Percentiles rank a stretch among this genome's conserved stretches.
Conservation (phyloP, 108 stramenopile species). For the Aurantiochytrium sp. region DNA sequence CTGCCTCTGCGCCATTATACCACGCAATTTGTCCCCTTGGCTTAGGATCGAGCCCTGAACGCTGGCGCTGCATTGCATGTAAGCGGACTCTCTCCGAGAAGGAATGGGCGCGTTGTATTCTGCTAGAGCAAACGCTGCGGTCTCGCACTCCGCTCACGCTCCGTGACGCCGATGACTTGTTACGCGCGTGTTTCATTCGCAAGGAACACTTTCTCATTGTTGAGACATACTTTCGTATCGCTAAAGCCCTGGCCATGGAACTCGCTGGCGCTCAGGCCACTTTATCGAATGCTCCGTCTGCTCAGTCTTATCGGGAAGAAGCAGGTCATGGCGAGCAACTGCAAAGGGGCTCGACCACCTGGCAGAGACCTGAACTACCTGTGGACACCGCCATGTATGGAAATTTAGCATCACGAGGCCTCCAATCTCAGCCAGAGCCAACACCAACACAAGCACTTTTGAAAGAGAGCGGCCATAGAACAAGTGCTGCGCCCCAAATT, state of each 20-base stretch:
- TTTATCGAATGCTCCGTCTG: too few species aligned
- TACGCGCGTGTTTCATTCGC: background rate
- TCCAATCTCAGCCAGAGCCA: too few species aligned
- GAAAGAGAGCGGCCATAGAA: background rate
- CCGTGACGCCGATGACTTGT: background rate
- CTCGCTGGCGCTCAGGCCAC: too few species aligned
- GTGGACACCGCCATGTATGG: too few species aligned
- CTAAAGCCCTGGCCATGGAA: background rate
- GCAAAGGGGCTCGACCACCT: too few species aligned
- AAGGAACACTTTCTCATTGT: background rate
- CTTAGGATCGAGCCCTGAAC: background rate
- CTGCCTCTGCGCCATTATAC: background rate
- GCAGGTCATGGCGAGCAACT: too few species aligned
- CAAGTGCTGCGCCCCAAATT: background rate
- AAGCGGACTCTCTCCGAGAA: background rate
- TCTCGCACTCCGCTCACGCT: background rate
- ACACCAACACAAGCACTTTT: background rate
- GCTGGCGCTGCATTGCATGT: background rate
- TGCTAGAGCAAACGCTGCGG: background rate
- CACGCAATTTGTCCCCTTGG: background rate
- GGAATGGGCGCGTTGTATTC: background rate
- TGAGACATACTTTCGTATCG: background rate
- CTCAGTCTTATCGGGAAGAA: too few species aligned
- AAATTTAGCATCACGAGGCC: too few species aligned
- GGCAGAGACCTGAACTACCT: too few species aligned